phyloP scores from a whole-genome alignment of 768 basidiomycete species.

The Boletales sp. region DNA sequence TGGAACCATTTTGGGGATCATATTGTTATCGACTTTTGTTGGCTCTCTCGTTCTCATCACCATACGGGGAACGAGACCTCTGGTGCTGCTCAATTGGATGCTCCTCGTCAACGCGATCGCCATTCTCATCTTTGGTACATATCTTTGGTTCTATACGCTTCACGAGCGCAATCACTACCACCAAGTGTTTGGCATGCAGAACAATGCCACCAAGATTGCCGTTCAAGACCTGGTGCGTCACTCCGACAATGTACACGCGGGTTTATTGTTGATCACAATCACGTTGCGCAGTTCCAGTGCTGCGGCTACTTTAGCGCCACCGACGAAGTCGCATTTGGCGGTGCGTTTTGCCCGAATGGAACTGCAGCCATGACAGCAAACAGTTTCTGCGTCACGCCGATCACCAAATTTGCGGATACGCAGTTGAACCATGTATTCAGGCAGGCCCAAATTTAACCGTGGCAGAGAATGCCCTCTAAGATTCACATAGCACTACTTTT shows the following conservation, averaged over 20 bases:
- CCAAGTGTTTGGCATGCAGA: slow-evolving; percentile 47
- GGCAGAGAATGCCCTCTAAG: not conserved
- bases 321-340: slow-evolving; percentile 56
- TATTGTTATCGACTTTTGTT: slow-evolving; percentile 62
- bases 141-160: slow-evolving; percentile 82
- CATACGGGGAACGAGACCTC: slow-evolving; percentile 63
- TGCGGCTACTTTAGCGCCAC: slow-evolving; percentile 82
- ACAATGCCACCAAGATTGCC: slow-evolving; percentile 43
- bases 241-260: not conserved
- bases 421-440: slow-evolving; percentile 83
- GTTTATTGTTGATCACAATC: not conserved
- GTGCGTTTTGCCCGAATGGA: slow-evolving; percentile 52
- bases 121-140: slow-evolving; percentile 62
- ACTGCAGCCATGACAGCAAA: slow-evolving; percentile 31
- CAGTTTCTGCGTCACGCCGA: slow-evolving; percentile 70
- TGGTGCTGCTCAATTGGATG: slow-evolving; percentile 73
- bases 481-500: slow-evolving; percentile 53
- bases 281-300: slow-evolving; percentile 57
- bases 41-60: slow-evolving; percentile 70
- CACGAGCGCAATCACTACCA: slow-evolving; percentile 68
- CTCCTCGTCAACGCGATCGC: slow-evolving; percentile 62
- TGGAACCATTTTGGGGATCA: slow-evolving; percentile 65
- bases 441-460: slow-evolving; percentile 36
- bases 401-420: slow-evolving; percentile 64
- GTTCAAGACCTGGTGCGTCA: slow-evolving; percentile 70